A percentile compares a stretch with the other conserved stretches of the same genome.
Conservation (phyloP, 1,284 basidiomycete genomes). For the Xanthoconium separans region DNA sequence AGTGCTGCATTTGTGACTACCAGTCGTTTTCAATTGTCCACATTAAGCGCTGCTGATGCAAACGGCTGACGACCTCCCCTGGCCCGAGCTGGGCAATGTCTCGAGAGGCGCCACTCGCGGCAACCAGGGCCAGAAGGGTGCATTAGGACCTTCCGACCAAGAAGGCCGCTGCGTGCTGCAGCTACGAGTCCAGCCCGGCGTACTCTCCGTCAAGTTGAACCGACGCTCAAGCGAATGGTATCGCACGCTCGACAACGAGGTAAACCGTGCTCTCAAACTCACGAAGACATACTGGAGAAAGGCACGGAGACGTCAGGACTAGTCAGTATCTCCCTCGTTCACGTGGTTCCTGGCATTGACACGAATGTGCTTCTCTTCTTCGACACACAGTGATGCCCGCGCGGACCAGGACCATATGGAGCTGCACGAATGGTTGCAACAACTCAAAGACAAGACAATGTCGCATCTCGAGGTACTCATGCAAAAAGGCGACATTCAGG, state of each 20-base stretch:
- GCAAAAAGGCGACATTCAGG: constrained; percentile 81
- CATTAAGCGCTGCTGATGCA: constrained; percentile 49
- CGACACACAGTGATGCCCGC: constrained; percentile 50
- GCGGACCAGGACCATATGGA: constrained; percentile 86
- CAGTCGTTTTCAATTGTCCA: constrained; percentile 18
- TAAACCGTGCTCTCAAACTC: constrained; percentile 72
- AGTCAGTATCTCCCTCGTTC: constrained; percentile 33
- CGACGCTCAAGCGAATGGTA: constrained; percentile 77
- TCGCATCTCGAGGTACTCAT: constrained; percentile 78
- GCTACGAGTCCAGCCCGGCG: constrained; percentile 75
- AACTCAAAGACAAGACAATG: constrained; percentile 83
- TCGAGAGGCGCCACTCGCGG: constrained; percentile 78
- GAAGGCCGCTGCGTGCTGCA: constrained; percentile 71
- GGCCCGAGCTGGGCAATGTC: constrained; percentile 81
- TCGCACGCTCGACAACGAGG: constrained; percentile 68
- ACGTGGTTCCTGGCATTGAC: constrained; percentile 8
- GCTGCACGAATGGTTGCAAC: constrained; percentile 78
- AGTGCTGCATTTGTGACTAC: background rate
- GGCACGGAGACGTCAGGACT: constrained; percentile 71
- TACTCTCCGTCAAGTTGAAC: constrained; percentile 70
- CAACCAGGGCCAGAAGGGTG: constrained; percentile 80
- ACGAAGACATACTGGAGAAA: constrained; percentile 84
- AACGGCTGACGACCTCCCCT: constrained; percentile 69
- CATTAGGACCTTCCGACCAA: constrained; percentile 61
- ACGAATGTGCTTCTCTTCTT: constrained; percentile 1